A percentile compares a stretch with the other conserved stretches of the same genome.
phyloP scores from a whole-genome alignment of 352 stramenopile species.

The Phytopythium delawarense region DNA sequence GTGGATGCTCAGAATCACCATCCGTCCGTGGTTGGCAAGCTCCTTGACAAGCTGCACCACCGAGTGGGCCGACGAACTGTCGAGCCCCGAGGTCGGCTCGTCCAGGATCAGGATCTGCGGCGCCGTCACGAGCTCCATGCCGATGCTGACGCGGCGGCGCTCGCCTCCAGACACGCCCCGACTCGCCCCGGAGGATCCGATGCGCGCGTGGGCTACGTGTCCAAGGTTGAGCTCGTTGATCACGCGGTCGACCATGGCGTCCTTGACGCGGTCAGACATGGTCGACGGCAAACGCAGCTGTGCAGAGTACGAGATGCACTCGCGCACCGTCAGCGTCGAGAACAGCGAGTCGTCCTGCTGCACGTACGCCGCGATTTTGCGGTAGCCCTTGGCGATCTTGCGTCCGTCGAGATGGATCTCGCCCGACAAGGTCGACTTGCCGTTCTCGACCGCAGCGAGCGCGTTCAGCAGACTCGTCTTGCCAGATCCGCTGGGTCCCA shows the following conservation, averaged over 20 bases:
- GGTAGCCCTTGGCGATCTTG: slow-evolving; percentile 53
- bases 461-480: slow-evolving; percentile 85
- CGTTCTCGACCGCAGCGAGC: slow-evolving; percentile 69
- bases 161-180: slow-evolving; percentile 93
- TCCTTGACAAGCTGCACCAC: slow-evolving; percentile 89
- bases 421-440: slow-evolving; percentile 41
- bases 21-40: slow-evolving; percentile 74
- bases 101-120: slow-evolving; percentile 87
- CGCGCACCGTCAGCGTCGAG: slow-evolving; percentile 74
- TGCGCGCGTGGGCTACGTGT: slow-evolving; percentile 57
- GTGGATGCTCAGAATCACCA: slow-evolving; percentile 86
- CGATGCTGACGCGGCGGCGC: slow-evolving; percentile 90
- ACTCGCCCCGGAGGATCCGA: slow-evolving; percentile 33
- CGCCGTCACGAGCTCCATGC: slow-evolving; percentile 91
- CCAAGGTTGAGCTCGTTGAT: slow-evolving; percentile 69
- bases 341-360: slow-evolving; percentile 86
- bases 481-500: slow-evolving; percentile 75
- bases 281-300: slow-evolving; percentile 58
- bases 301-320: slow-evolving; percentile 82
- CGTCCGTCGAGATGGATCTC: slow-evolving; percentile 61
- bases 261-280: slow-evolving; percentile 48
- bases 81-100: slow-evolving; percentile 91
- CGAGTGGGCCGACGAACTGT: slow-evolving; percentile 87
- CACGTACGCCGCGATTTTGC: slow-evolving; percentile 80
- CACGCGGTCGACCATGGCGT: slow-evolving; percentile 64